Conservation (phyloP, 164 flowering plant species). For the Kingdonia uniflora region DNA sequence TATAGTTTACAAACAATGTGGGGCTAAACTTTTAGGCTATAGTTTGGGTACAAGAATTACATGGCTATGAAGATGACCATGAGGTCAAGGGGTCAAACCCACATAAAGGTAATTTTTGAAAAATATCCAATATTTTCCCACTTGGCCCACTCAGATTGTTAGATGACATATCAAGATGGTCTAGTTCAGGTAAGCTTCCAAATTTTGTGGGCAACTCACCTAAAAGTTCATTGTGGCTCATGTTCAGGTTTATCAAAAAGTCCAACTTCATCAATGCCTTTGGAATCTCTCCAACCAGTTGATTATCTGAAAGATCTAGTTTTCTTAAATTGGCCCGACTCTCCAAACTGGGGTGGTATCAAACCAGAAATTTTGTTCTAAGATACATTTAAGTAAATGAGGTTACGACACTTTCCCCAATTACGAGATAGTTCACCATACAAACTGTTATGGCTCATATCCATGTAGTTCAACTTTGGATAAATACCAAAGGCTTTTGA, state of each 20-base stretch:
- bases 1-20: too few species aligned
- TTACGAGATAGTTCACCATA: neutral
- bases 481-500: neutral
- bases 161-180: neutral
- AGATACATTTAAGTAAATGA: neutral
- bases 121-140: too few species aligned
- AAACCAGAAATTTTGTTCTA: neutral
- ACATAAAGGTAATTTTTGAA: too few species aligned
- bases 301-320: neutral
- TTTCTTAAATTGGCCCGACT: neutral
- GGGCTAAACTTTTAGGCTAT: too few species aligned
- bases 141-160: neutral
- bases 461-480: neutral
- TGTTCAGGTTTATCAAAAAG: neutral
- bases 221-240: neutral
- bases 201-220: neutral
- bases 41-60: too few species aligned
- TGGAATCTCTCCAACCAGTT: constrained; percentile 1
- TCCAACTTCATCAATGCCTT: neutral
- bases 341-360: neutral
- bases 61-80: too few species aligned
- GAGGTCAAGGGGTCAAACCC: too few species aligned
- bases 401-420: neutral
- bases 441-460: neutral
- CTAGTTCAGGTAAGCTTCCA: neutral